Conservation (phyloP, 805 yeast genomes). For the Lipomyces mesembrius region DNA sequence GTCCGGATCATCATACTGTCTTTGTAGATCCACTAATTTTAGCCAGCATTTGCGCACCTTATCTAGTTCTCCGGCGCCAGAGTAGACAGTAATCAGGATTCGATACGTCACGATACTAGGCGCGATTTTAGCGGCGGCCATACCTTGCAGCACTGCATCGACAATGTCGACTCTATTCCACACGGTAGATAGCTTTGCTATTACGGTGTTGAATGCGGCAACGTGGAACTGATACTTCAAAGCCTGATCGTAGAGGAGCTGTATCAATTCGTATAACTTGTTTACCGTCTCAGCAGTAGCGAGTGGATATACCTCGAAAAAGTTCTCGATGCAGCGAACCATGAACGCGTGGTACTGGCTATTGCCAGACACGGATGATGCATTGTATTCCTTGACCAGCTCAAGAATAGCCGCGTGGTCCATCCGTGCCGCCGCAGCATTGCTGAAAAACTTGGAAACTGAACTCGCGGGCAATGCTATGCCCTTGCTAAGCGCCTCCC, state of each 20-base stretch:
- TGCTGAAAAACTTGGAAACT: constrained; percentile 7
- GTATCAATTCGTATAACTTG: constrained; percentile 2
- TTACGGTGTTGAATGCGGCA: constrained; percentile 15
- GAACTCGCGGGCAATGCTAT: constrained; percentile 8
- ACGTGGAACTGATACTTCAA: neutral
- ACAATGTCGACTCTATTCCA: constrained; percentile 17
- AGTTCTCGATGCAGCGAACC: constrained; percentile 3
- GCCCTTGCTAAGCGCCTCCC: constrained; percentile 10
- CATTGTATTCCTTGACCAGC: neutral
- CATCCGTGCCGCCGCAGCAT: constrained; percentile 9
- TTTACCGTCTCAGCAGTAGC: neutral
- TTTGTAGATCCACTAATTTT: constrained; percentile 11
- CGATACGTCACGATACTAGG: constrained; percentile 27
- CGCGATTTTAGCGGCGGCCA: constrained; percentile 11
- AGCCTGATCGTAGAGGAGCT: neutral
- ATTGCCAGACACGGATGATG: neutral
- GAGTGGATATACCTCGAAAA: constrained; percentile 4
- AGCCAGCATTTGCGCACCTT: constrained; percentile 18
- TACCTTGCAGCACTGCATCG: constrained; percentile 20
- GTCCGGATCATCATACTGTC: neutral
- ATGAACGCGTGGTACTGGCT: neutral
- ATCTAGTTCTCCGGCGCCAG: neutral
- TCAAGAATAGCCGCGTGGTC: constrained; percentile 4
- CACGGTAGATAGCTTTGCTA: neutral
- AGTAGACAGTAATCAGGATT: constrained; percentile 15